These are phyloP conservation scores for Thielaviopsis euricoi DNA, from an alignment of 2,329 filamentous ascomycete species.

Conservation along the genomic window DNA sequence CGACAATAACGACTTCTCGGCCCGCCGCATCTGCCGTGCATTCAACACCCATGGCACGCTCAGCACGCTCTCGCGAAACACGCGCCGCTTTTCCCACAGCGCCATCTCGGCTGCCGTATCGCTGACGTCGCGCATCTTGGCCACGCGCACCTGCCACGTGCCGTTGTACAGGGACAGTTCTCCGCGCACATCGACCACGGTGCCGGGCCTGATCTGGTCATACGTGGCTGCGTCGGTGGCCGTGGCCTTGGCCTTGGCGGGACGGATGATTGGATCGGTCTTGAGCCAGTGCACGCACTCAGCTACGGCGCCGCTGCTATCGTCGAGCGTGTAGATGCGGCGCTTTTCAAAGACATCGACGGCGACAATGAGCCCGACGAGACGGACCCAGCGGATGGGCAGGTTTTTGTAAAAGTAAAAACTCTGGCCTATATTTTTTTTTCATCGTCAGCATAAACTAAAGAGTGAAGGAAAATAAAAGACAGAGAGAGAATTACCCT, in stretches of 20 bases:
- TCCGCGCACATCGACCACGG: conserved; percentile 41
- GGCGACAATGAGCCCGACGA: conserved; percentile 51
- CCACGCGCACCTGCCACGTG: conserved; percentile 34
- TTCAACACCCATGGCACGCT: conserved; percentile 35
- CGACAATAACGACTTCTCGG: too few species aligned
- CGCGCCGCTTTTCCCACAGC: conserved; percentile 39
- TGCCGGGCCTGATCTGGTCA: conserved; percentile 22
- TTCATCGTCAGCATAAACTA: background rate
- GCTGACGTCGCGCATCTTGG: conserved; percentile 30
- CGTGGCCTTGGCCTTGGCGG: background rate
- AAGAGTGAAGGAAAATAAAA: background rate
- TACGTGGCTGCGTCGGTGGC: background rate
- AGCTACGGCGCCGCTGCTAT: conserved; percentile 44
- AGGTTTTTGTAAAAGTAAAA: conserved; percentile 56
- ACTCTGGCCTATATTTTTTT: conserved; percentile 26
- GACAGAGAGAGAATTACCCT: conserved; percentile 25
- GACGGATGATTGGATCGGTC: too few species aligned
- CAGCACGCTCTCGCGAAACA: conserved; percentile 35
- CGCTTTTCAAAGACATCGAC: conserved; percentile 34
- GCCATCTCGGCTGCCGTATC: conserved; percentile 39
- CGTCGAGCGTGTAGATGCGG: conserved; percentile 43
- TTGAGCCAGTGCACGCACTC: conserved; percentile 24
- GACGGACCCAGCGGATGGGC: conserved; percentile 58
- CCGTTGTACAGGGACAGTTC: conserved; percentile 29
- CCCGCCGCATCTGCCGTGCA: too few species aligned